phyloP scores from a whole-genome alignment of 352 stramenopile species.

The Pythium angustatum region DNA sequence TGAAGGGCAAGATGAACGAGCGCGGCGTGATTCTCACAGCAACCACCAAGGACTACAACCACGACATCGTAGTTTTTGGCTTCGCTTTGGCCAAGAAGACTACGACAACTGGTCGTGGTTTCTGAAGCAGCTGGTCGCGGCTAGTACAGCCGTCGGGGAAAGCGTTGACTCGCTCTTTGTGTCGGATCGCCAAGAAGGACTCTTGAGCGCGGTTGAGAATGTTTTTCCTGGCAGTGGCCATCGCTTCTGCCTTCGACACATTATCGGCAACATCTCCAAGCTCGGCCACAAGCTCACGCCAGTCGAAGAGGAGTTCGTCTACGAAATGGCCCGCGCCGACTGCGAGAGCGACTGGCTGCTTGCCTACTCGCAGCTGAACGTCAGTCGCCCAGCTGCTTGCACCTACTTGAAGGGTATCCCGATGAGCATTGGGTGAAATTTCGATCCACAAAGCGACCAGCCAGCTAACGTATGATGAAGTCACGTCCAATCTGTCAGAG shows the following conservation, averaged over 20 bases:
- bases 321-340: constrained; percentile 10
- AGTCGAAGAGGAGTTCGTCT: constrained; percentile 8
- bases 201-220: constrained; percentile 4
- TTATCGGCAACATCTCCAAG: constrained; percentile 21
- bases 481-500: constrained; percentile 3
- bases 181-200: constrained; percentile 9
- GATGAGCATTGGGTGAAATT: constrained; percentile 19
- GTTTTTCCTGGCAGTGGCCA: constrained; percentile 1
- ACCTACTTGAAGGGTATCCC: constrained; percentile 1
- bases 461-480: constrained; percentile 12
- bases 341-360: constrained; percentile 13
- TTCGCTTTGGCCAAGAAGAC: constrained; percentile 28
- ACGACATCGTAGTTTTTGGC: constrained; percentile 18
- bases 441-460: background rate
- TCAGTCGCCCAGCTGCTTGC: background rate
- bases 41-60: constrained; percentile 31
- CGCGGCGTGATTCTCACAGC: constrained; percentile 22
- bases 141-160: background rate
- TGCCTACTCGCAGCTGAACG: background rate
- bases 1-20: constrained; percentile 35
- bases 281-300: background rate
- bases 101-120: constrained; percentile 34
- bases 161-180: background rate
- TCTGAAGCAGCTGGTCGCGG: background rate
- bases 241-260: constrained; percentile 15